phyloP scores from a whole-genome alignment of 2,329 filamentous ascomycete species.

The Fusarium armeniacum region DNA sequence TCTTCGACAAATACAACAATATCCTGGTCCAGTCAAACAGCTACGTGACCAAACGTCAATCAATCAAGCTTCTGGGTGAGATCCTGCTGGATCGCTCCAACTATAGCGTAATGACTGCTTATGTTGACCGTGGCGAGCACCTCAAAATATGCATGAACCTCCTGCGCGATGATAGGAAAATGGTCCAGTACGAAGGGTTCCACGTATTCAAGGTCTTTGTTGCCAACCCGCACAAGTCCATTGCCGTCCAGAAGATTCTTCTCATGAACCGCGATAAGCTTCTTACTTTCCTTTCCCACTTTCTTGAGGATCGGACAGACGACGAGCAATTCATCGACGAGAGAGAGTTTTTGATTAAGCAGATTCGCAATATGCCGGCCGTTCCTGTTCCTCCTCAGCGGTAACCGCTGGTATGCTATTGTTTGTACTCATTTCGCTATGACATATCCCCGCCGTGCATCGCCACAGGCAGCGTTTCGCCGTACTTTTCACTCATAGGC shows the following conservation, averaged over 20 bases:
- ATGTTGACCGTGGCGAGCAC: constrained; percentile 94
- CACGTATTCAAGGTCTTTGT: constrained; percentile 99
- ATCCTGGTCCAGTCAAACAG: constrained; percentile 91
- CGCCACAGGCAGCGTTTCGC: constrained; percentile 31
- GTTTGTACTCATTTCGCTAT: not conserved
- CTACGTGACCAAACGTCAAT: constrained; percentile 98
- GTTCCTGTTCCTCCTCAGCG: constrained; percentile 68
- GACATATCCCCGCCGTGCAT: constrained; percentile 22
- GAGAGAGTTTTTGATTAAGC: constrained; percentile 95
- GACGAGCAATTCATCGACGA: constrained; percentile 99
- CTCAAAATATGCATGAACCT: constrained; percentile 99
- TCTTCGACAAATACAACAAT: constrained; percentile 92
- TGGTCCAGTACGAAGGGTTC: constrained; percentile 99
- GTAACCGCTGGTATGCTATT: constrained; percentile 40
- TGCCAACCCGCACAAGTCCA: constrained; percentile 97
- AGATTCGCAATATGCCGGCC: constrained; percentile 80
- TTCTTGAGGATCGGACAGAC: constrained; percentile 93
- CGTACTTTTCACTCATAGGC: constrained; percentile 18
- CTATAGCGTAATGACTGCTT: constrained; percentile 97
- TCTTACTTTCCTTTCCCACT: constrained; percentile 88
- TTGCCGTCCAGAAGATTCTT: constrained; percentile 93
- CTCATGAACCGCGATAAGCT: constrained; percentile 96
- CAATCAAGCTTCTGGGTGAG: constrained; percentile 96
- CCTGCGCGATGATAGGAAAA: constrained; percentile 93
- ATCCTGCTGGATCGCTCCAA: constrained; percentile 95